A percentile compares a stretch with the other conserved stretches of the same genome.
phyloP scores from a whole-genome alignment of 257 asterid species.

The Marsdenia floribunda region DNA sequence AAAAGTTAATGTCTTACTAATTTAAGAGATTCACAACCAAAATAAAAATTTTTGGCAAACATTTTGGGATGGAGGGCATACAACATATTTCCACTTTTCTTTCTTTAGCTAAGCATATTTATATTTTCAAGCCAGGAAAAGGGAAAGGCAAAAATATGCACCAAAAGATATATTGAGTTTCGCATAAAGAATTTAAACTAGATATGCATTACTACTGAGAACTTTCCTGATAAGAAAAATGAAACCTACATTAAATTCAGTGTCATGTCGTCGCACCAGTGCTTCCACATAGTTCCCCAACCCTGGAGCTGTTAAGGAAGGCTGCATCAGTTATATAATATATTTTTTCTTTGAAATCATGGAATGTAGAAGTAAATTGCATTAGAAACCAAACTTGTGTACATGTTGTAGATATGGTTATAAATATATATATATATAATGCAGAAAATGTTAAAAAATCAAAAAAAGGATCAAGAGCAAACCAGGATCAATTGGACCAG shows the following conservation, averaged over 20 bases:
- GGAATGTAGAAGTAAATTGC: neutral
- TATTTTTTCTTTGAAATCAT: neutral
- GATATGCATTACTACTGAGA: neutral
- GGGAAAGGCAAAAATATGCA: neutral
- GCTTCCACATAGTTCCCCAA: conserved; percentile 95
- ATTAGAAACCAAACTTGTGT: neutral
- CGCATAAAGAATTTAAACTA: neutral
- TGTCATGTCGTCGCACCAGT: conserved; percentile 85
- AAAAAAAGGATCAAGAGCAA: conserved; percentile 15
- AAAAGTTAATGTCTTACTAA: too few relatives aligned
- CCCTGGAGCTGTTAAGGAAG: conserved; percentile 72
- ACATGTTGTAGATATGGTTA: neutral
- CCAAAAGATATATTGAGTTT: neutral
- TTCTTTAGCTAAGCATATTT: neutral
- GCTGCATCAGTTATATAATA: conserved; percentile 12
- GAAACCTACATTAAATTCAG: conserved; percentile 71
- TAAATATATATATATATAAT: too few relatives aligned
- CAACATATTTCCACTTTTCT: neutral
- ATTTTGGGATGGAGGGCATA: neutral
- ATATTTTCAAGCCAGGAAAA: neutral
- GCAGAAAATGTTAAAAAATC: neutral
- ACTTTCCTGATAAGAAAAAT: neutral
- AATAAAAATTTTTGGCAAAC: too few relatives aligned
- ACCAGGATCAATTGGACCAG: conserved; percentile 78
- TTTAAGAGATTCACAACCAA: too few relatives aligned